Base-by-base conservation (phyloP, 129 eudicot genomes). In the Deinandra increscens region DNA sequence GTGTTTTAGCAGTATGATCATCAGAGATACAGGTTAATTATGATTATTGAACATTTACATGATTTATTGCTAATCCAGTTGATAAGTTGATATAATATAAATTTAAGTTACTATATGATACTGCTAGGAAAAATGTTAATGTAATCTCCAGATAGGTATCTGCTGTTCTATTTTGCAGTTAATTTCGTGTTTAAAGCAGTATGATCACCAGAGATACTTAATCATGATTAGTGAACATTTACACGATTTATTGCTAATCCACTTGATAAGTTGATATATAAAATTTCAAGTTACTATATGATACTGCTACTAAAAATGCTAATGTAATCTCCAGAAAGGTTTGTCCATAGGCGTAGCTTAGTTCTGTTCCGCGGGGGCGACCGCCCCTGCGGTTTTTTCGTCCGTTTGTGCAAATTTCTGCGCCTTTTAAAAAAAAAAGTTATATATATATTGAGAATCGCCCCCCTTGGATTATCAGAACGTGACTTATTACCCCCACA, bases 301-400 rank as follows among this genome's bases (percentile, higher is more conserved):
- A 68, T 49, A 5, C 39, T 51, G 48, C 56, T 23, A 22, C 4
- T 41, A 14, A 44, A 26, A 44, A 13, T 31, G 5, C 7, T 22
- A 11, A 43, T 66, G 70, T 45, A 60, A 6, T 34, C 44, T 81
- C 98, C 0, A 85, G 90, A 78, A 96, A 93, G 98, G 98, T 91
- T n/a, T n/a, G n/a, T n/a, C n/a, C n/a, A n/a, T n/a, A n/a, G n/a
- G n/a, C n/a, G n/a, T n/a, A n/a, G n/a, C n/a, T n/a, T n/a, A n/a
- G n/a, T n/a, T n/a, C n/a, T n/a, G n/a, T n/a, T n/a, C n/a, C n/a
- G n/a, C n/a, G n/a, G n/a, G n/a, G n/a, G n/a, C n/a, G n/a, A n/a
- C n/a, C n/a, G n/a, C n/a, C n/a, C n/a, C n/a, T n/a, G n/a, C n/a
- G n/a, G n/a, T n/a, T n/a, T n/a, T n/a, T n/a, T n/a, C n/a, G n/a